These are phyloP conservation scores for Microbotryum scabiosae DNA, from an alignment of 1,284 basidiomycete species.

Conservation along the genomic window DNA sequence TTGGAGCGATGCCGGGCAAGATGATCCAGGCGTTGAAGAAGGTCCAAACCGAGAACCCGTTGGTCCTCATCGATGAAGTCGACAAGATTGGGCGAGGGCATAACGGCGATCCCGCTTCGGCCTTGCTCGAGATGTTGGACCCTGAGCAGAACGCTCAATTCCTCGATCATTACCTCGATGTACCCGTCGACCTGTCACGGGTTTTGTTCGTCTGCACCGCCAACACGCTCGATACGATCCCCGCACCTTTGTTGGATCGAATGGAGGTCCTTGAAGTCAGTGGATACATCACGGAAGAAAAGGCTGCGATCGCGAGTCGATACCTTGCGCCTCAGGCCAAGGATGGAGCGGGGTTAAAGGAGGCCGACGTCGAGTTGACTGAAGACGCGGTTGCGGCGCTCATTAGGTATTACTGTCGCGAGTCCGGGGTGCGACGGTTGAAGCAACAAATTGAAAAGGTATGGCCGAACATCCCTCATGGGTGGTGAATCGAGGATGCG, in stretches of 20 bases:
- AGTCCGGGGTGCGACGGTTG: slow-evolving; percentile 87
- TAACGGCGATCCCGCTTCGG: slow-evolving; percentile 92
- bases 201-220: slow-evolving; percentile 96
- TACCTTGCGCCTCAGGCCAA: slow-evolving; percentile 93
- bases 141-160: slow-evolving; percentile 96
- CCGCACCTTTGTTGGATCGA: slow-evolving; percentile 79
- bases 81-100: slow-evolving; percentile 94
- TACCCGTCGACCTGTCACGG: slow-evolving; percentile 90
- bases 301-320: slow-evolving; percentile 79
- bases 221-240: slow-evolving; percentile 91
- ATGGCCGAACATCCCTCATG: slow-evolving; percentile 8
- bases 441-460: slow-evolving; percentile 95
- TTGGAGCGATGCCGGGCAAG: slow-evolving; percentile 87
- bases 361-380: slow-evolving; percentile 69
- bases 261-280: slow-evolving; percentile 88
- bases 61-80: slow-evolving; percentile 88
- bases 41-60: slow-evolving; percentile 92
- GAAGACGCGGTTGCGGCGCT: slow-evolving; percentile 74
- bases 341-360: slow-evolving; percentile 76
- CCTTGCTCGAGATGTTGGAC: slow-evolving; percentile 93
- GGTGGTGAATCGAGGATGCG: no score
- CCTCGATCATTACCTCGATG: slow-evolving; percentile 93
- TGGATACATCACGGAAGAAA: slow-evolving; percentile 95
- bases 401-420: slow-evolving; percentile 94
- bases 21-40: slow-evolving; percentile 96